Conservation (phyloP, 2,329 filamentous ascomycete genomes). For the Teratosphaeriaceae sp. region DNA sequence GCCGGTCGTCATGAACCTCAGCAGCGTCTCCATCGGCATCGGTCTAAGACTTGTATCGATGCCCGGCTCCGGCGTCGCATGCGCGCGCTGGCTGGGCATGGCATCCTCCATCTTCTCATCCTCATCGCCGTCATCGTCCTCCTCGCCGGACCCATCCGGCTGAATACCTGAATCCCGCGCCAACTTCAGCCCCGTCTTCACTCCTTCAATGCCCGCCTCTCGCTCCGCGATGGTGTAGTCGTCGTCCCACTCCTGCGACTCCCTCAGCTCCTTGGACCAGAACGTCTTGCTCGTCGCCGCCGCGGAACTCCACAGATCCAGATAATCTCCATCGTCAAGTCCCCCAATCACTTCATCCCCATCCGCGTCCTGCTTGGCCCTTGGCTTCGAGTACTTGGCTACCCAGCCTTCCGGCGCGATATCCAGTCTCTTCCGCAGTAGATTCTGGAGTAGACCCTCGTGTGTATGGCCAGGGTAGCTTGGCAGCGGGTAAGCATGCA, state of each 20-base stretch:
- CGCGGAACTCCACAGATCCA: conserved; percentile 55
- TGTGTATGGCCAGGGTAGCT: conserved; percentile 61
- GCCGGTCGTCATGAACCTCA: conserved; percentile 49
- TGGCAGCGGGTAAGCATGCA: conserved; percentile 69
- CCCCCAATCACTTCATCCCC: conserved; percentile 38
- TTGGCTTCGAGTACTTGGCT: conserved; percentile 35
- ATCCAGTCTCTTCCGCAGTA: conserved; percentile 79
- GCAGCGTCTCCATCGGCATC: conserved; percentile 29
- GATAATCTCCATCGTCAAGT: conserved; percentile 39
- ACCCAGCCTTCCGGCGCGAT: conserved; percentile 70
- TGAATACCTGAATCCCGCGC: background rate
- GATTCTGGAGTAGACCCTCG: conserved; percentile 54
- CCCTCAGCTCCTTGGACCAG: conserved; percentile 22
- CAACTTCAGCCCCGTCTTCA: conserved; percentile 60
- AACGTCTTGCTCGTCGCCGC: conserved; percentile 31
- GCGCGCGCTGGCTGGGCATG: background rate
- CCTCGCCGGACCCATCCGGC: conserved; percentile 37
- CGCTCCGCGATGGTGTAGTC: conserved; percentile 68
- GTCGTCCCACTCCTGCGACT: conserved; percentile 47
- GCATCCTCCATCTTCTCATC: conserved; percentile 10
- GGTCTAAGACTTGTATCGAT: conserved; percentile 22
- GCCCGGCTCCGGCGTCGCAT: conserved; percentile 7
- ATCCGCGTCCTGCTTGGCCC: background rate
- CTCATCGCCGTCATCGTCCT: conserved; percentile 19
- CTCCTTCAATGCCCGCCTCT: conserved; percentile 58